Base-by-base conservation (phyloP, 2,329 filamentous ascomycete species). In the Colletotrichum magnum region DNA sequence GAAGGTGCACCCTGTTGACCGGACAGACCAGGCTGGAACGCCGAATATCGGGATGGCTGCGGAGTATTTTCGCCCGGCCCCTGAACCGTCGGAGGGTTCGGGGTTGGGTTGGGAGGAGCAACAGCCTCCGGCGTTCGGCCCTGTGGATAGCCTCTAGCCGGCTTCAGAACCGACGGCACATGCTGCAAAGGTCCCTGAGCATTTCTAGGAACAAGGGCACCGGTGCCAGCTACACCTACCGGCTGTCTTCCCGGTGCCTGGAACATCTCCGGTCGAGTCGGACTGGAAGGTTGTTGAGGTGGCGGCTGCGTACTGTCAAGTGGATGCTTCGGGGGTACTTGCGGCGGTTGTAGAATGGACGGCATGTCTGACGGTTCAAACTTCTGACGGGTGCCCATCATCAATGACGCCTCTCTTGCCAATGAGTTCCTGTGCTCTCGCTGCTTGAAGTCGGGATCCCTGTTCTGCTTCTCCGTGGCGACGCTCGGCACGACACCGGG, bases 121-220 rank as follows among this genome's bases (percentile, higher is more conserved):
- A 4, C 45, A 48, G 5, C 18, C 4, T 48, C 45, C 52, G 26
- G 2, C 10, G 39, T 13, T 36, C 41, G 12, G 36, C 32, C 61
- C 10, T 47, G 59, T 2, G 45, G 62, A 13, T 65, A 74, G 0
- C 73, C 77, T 7, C 73, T 73, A 3, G 75, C 77, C 15, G 78
- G 75, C 51, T 77, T 75, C 9, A 80, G 71, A 16, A 78, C 73
- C 0, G 78, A 77, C 0, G 76, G 78, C 2, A 76, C 64, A 39
- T 77, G 73, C 32, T 24, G 68, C 32, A 21, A 74, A 47, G 24
- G 39, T 7, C 9, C 54, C 4, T 54, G 36, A 5, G 45, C 3
- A 2, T 26, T 18, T 21, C 10, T 32, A 26, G 2, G 32, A 18
- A 5, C 6, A 4, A 13, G n/a, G 32, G 4, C 24, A 21, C 15